These are phyloP conservation scores for Trifolium dubium DNA, from an alignment of 306 rosid genomes.

Conservation along the genomic window DNA sequence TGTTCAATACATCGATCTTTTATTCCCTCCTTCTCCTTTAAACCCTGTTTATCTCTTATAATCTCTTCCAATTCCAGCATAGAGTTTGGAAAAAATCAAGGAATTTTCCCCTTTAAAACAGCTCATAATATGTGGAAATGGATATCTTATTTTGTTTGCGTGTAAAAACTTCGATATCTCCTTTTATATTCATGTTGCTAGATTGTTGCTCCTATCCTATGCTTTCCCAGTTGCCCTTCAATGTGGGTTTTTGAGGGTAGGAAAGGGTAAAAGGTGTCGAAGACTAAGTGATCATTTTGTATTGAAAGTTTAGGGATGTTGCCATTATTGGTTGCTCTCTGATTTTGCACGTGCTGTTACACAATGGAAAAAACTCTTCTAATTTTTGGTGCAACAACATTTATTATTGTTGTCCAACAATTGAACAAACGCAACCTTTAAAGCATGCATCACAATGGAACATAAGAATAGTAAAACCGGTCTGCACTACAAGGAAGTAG, in stretches of 20 bases:
- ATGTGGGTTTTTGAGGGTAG: conserved; percentile 16
- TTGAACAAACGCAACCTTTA: conserved; percentile 2
- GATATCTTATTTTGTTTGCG: conserved; percentile 7
- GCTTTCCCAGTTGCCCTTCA: not conserved
- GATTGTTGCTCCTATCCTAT: conserved; percentile 18
- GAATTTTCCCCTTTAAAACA: conserved; percentile 14
- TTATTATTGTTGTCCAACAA: conserved; percentile 2
- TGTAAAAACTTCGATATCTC: conserved; percentile 23
- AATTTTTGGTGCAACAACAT: conserved; percentile 21
- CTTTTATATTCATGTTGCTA: conserved; percentile 29
- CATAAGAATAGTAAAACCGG: conserved; percentile 13
- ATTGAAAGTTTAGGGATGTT: conserved; percentile 19
- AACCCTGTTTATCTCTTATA: not conserved
- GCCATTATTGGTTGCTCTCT: conserved; percentile 16
- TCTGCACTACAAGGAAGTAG: conserved; percentile 23
- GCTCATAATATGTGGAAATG: not conserved
- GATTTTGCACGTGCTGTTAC: conserved; percentile 16
- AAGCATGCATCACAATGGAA: conserved; percentile 14
- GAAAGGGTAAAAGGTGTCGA: conserved; percentile 5
- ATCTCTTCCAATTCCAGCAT: not conserved
- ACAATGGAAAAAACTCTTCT: not conserved
- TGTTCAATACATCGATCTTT: conserved; percentile 1
- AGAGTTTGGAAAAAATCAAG: conserved; percentile 10
- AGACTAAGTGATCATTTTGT: conserved; percentile 18
- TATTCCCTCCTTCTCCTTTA: conserved; percentile 5